A percentile compares a stretch with the other conserved stretches of the same genome.
Evolutionary conservation across 2,329 filamentous ascomycete species (phyloP).

Genomic region (Sporothrix brasiliensis): DNA sequence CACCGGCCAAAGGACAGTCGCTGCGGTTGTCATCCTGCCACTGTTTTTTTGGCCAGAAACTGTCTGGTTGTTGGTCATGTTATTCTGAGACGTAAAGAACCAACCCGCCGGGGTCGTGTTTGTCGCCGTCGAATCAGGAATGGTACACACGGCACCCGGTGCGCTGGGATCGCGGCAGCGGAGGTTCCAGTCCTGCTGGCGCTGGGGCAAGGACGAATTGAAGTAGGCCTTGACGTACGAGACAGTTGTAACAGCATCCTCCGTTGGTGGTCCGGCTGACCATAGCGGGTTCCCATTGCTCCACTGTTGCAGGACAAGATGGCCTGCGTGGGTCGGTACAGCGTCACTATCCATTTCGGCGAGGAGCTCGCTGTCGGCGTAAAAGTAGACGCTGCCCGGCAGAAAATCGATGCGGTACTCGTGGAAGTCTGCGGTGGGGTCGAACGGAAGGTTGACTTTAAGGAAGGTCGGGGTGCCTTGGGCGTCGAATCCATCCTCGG

Average conservation of each 20-base stretch:
- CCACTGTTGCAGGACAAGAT: constrained; percentile 74
- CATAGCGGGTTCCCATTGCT: constrained; percentile 73
- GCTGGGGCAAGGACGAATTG: constrained; percentile 61
- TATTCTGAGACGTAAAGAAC: constrained; percentile 55
- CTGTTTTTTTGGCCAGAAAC: constrained; percentile 37
- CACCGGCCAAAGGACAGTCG: constrained; percentile 12
- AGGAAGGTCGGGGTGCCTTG: constrained; percentile 61
- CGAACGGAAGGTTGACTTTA: constrained; percentile 63
- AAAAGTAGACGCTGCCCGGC: constrained; percentile 65
- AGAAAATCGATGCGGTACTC: constrained; percentile 81
- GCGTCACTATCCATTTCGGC: constrained; percentile 58
- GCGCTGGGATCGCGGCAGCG: constrained; percentile 49
- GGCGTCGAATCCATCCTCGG: constrained; percentile 64
- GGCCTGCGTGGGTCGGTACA: constrained; percentile 64
- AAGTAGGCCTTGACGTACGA: constrained; percentile 79
- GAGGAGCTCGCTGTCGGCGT: constrained; percentile 64
- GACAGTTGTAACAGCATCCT: constrained; percentile 65
- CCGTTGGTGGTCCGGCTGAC: constrained; percentile 68
- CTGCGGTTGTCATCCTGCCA: neutral
- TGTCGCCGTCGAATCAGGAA: constrained; percentile 51
- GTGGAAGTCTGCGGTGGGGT: constrained; percentile 67
- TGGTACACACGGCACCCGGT: constrained; percentile 50
- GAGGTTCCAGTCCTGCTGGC: constrained; percentile 46
- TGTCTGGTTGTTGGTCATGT: constrained; percentile 55
- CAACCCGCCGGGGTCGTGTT: constrained; percentile 44